phyloP scores from a whole-genome alignment of 2,329 filamentous ascomycete species.

The Trichoderma pleuroti region DNA sequence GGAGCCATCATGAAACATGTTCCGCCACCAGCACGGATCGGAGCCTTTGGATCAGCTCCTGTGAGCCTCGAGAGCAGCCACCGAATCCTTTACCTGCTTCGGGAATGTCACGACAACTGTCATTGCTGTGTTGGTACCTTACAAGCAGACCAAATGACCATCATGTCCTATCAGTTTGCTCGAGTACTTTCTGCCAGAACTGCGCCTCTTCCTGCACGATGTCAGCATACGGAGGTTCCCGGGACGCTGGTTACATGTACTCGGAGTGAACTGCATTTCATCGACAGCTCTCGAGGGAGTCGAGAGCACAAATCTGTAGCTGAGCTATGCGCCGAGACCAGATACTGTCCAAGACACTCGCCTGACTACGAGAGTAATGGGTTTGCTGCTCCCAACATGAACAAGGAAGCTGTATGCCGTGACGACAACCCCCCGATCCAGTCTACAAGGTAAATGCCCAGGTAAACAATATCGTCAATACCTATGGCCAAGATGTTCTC shows the following conservation, averaged over 20 bases:
- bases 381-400: neutral
- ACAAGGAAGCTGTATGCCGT: neutral
- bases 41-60: conserved; percentile 22
- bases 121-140: conserved; percentile 38
- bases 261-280: conserved; percentile 25
- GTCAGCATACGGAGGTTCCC: conserved; percentile 29
- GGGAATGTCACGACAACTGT: conserved; percentile 37
- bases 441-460: conserved; percentile 43
- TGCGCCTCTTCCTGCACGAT: conserved; percentile 29
- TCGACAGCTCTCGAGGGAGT: conserved; percentile 36
- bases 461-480: conserved; percentile 29
- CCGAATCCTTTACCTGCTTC: conserved; percentile 39
- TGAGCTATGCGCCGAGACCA: conserved; percentile 27
- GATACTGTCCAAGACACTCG: conserved; percentile 19
- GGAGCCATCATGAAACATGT: conserved; percentile 26
- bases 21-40: conserved; percentile 23
- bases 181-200: conserved; percentile 38
- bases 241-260: conserved; percentile 30
- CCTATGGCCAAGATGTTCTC: conserved; percentile 40
- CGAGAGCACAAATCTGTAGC: conserved; percentile 36
- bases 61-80: conserved; percentile 23
- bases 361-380: neutral
- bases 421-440: conserved; percentile 13
- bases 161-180: conserved; percentile 43
- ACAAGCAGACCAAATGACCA: conserved; percentile 26